phyloP scores from a whole-genome alignment of 2,329 filamentous ascomycete genomes.

The Thyridium curvatum region DNA sequence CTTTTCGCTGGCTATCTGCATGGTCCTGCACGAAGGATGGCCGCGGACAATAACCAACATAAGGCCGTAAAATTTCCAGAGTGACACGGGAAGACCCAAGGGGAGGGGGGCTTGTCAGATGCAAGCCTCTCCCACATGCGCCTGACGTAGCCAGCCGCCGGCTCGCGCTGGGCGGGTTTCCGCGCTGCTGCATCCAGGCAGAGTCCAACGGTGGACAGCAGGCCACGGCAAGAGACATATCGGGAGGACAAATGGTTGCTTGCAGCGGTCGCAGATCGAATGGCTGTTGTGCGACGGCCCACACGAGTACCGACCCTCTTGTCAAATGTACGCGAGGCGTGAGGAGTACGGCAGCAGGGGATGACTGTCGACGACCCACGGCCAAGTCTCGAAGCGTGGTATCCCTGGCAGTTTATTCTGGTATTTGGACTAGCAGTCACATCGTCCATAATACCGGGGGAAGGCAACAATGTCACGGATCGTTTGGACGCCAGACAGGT shows the following conservation, averaged over 20 bases:
- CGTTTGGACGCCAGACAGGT: slow-evolving; percentile 74
- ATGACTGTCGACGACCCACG: neutral
- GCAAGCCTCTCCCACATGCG: slow-evolving; percentile 9
- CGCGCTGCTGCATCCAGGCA: neutral
- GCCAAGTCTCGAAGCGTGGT: slow-evolving; percentile 6
- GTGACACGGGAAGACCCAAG: too few species aligned
- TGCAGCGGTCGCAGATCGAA: neutral
- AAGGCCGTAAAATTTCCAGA: too few species aligned
- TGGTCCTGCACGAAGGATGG: neutral
- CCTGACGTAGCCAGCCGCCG: neutral
- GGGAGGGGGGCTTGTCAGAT: slow-evolving; percentile 12
- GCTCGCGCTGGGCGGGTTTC: neutral
- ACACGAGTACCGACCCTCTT: slow-evolving; percentile 19
- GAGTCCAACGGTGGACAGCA: neutral
- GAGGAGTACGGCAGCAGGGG: slow-evolving; percentile 24
- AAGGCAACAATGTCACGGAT: slow-evolving; percentile 83
- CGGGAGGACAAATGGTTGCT: neutral
- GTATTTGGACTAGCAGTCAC: slow-evolving; percentile 42
- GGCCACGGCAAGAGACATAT: neutral
- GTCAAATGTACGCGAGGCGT: slow-evolving; percentile 31
- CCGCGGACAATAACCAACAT: too few species aligned
- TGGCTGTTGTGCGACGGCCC: slow-evolving; percentile 2
- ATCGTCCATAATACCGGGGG: slow-evolving; percentile 65
- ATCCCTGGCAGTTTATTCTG: neutral
- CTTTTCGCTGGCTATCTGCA: too few species aligned